Evolutionary conservation across 2,329 filamentous ascomycete genomes (phyloP), one percentile per base, ranked within the genome.

Genomic region (Amesomyces nigricolor): DNA sequence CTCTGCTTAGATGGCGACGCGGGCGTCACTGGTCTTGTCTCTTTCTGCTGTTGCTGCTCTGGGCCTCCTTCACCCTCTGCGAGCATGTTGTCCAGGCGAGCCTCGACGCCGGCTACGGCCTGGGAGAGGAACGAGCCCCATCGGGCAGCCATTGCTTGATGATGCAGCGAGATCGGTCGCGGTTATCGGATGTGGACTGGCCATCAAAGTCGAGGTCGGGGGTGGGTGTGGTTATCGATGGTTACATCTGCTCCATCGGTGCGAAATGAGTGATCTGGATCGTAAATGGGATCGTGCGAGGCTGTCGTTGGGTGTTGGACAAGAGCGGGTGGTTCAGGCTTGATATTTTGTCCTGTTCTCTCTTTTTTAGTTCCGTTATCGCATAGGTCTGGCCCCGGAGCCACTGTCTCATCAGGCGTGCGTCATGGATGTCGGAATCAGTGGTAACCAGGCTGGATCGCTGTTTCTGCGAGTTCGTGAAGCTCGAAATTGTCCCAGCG

Each of bases 81-180:
- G 58, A 99, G 80, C 56, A 99, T 95, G 48, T 83, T 91, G 70
- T 99, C 94, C 57, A 99, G 81, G 43, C 89, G 85, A 57, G 91
- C 95, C 74, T 99, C 94, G 56, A 99, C 88, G 58, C 91, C 91
- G 53, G 91, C 91, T 58, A 97, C 90, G 61, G 92, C 91, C 71
- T 92, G 89, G 62, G 91, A 88, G 58, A 96, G 79, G 68, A 96
- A 87, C 32, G 83, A 84, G 45, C 86, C 87, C 88, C 88, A 91
- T 82, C 81, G 80, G 59, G 73, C 71, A 61, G 77, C 71, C 78
- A 81, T 81, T 66, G 47, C 46, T 58, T 32, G 7, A 17, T 43
- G 49, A 46, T 38, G 17, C 22, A 46, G 29, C 45, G 42, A 10
- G n/a, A 47, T 46, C 17, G 39, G 30, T 29, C 49, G 53, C 45